Percentiles rank a stretch among this genome's conserved stretches.
These are phyloP conservation scores for Trametes cubensis DNA, from an alignment of 768 basidiomycete genomes.

Conservation along the genomic window DNA sequence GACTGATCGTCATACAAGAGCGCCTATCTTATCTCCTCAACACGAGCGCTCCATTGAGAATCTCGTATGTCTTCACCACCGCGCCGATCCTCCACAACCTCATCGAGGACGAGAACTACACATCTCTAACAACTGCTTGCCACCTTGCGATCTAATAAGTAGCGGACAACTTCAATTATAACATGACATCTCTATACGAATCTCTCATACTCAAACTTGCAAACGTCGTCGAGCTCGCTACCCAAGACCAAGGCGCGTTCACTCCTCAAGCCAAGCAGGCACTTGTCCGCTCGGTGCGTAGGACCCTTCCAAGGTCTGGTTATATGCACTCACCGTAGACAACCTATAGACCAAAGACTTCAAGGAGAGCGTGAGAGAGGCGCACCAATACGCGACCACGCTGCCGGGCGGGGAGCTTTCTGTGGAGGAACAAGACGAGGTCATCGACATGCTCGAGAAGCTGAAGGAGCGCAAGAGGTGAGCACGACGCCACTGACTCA, in stretches of 20 bases:
- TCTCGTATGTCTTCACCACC: too few species aligned
- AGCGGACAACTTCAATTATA: too few species aligned
- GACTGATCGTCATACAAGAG: too few species aligned
- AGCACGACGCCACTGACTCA: constrained; percentile 16
- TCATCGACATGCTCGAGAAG: constrained; percentile 68
- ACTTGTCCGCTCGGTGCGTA: constrained; percentile 63
- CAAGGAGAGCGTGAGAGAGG: constrained; percentile 57
- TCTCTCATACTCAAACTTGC: constrained; percentile 61
- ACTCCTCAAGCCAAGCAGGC: constrained; percentile 66
- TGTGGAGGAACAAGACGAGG: constrained; percentile 68
- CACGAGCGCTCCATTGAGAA: neutral
- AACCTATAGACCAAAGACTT: constrained; percentile 73
- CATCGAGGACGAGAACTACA: neutral
- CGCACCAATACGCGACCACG: constrained; percentile 57
- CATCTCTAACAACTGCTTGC: too few species aligned
- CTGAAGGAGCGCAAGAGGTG: constrained; percentile 67
- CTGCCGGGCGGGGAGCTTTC: constrained; percentile 76
- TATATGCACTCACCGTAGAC: neutral
- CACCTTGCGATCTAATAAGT: too few species aligned
- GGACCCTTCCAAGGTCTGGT: neutral
- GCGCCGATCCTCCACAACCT: too few species aligned
- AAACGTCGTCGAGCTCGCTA: constrained; percentile 61
- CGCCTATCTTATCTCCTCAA: neutral
- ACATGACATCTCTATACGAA: constrained; percentile 44
- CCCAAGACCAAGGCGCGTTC: constrained; percentile 53